A percentile compares a stretch with the other conserved stretches of the same genome.
Conservation (phyloP, 129 eudicot genomes). For the Saposhnikovia divaricata region DNA sequence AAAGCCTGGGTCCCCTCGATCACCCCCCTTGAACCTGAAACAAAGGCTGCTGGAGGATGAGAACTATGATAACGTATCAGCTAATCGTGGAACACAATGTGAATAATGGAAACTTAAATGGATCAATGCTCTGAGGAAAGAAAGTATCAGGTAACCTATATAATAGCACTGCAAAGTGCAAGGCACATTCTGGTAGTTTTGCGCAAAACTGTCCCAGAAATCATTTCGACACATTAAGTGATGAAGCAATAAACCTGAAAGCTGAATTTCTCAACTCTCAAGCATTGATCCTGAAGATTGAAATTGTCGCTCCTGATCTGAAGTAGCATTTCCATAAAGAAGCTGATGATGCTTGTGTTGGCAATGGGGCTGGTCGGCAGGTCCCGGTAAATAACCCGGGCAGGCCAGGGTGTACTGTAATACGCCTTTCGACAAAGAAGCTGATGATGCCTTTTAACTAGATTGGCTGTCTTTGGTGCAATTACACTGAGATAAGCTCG, state of each 20-base stretch:
- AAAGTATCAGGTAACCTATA: conserved; percentile 26
- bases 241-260: conserved; percentile 37
- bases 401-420: too few relatives aligned
- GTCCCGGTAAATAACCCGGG: too few relatives aligned
- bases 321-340: conserved; percentile 29
- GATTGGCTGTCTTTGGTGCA: neutral
- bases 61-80: conserved; percentile 59
- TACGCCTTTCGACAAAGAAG: too few relatives aligned
- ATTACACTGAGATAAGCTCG: neutral
- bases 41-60: conserved; percentile 88
- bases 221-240: conserved; percentile 38
- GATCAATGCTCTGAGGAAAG: conserved; percentile 21
- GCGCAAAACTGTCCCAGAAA: conserved; percentile 21
- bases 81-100: conserved; percentile 34
- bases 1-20: too few relatives aligned
- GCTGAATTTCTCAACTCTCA: conserved; percentile 23
- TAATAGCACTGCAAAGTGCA: conserved; percentile 28
- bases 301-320: conserved; percentile 64
- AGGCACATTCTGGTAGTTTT: conserved; percentile 36
- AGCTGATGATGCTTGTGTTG: neutral
- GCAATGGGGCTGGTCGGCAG: too few relatives aligned
- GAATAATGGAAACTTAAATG: conserved; percentile 19
- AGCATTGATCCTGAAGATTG: conserved; percentile 55
- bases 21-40: too few relatives aligned
- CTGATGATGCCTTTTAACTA: neutral